These are phyloP conservation scores for Pythium graminicola DNA, from an alignment of 352 stramenopile genomes.

Conservation along the genomic window DNA sequence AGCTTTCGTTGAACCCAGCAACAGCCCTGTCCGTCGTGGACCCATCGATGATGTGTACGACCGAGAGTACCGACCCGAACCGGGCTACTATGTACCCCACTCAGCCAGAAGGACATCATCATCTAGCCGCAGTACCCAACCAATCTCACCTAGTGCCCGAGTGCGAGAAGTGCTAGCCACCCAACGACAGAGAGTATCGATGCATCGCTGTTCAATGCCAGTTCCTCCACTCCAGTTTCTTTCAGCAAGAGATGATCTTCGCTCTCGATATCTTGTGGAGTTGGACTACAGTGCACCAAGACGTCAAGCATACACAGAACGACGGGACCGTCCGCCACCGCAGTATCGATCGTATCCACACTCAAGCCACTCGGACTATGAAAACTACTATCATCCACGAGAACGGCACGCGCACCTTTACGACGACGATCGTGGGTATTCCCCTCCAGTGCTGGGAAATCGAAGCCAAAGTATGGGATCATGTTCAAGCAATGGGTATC, in stretches of 20 bases:
- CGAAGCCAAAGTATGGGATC: conserved; percentile 12
- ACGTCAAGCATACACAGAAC: conserved; percentile 32
- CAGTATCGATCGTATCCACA: conserved; percentile 16
- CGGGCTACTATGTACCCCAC: conserved; percentile 12
- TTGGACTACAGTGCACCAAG: conserved; percentile 7
- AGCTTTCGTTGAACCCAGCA: conserved; percentile 16
- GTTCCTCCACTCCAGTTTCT: conserved; percentile 21
- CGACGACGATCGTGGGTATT: conserved; percentile 9
- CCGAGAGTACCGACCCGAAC: conserved; percentile 1
- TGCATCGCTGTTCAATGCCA: background rate
- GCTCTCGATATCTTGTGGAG: conserved; percentile 15
- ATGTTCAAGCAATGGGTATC: conserved; percentile 1
- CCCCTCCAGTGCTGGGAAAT: background rate
- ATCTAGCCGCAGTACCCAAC: conserved; percentile 3
- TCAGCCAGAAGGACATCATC: conserved; percentile 9
- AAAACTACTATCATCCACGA: conserved; percentile 2
- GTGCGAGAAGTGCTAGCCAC: conserved; percentile 41
- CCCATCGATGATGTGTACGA: conserved; percentile 7
- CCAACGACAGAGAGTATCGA: conserved; percentile 22
- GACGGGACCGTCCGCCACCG: conserved; percentile 25
- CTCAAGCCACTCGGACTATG: background rate
- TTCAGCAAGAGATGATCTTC: conserved; percentile 31
- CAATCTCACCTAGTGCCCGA: conserved; percentile 50
- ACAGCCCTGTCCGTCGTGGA: conserved; percentile 24
- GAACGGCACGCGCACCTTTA: background rate